Conservation (phyloP, 2,329 filamentous ascomycete genomes). For the Colletotrichum caudatum region DNA sequence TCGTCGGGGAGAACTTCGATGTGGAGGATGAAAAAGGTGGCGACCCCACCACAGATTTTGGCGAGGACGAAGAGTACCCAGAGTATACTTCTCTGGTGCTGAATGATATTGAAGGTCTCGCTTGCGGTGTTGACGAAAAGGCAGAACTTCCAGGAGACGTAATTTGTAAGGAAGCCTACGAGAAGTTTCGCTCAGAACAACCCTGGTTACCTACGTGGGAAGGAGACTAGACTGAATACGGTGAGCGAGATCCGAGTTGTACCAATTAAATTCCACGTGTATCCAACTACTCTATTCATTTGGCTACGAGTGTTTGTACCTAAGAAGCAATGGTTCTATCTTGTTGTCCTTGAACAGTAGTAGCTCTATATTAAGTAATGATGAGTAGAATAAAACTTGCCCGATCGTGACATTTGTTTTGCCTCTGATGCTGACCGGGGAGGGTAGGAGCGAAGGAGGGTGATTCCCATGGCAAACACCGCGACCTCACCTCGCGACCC, state of each 20-base stretch:
- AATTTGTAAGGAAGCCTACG: not conserved
- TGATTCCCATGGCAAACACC: not conserved
- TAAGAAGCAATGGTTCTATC: not conserved
- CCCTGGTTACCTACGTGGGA: not conserved
- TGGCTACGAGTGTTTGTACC: not conserved
- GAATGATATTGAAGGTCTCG: not conserved
- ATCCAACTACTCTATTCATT: not conserved
- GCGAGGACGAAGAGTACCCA: not conserved
- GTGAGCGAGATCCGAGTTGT: not conserved
- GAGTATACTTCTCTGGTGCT: not conserved
- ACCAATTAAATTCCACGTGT: too few species aligned
- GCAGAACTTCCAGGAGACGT: not conserved
- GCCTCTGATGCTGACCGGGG: not conserved
- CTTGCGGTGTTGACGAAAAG: not conserved
- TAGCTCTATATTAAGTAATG: not conserved
- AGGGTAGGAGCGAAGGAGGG: not conserved
- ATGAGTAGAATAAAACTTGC: not conserved
- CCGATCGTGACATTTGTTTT: conserved; percentile 20
- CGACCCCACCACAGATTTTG: not conserved
- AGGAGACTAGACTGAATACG: not conserved
- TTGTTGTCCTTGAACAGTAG: not conserved
- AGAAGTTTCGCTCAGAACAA: not conserved
- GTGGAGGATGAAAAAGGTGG: not conserved
- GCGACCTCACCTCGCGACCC: not conserved
- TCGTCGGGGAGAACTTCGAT: not conserved